Percentiles rank a stretch among this genome's conserved stretches.
Evolutionary conservation across 192 early-diverging fungal genomes (phyloP).

Genomic region (Backusella tarrabulga): DNA sequence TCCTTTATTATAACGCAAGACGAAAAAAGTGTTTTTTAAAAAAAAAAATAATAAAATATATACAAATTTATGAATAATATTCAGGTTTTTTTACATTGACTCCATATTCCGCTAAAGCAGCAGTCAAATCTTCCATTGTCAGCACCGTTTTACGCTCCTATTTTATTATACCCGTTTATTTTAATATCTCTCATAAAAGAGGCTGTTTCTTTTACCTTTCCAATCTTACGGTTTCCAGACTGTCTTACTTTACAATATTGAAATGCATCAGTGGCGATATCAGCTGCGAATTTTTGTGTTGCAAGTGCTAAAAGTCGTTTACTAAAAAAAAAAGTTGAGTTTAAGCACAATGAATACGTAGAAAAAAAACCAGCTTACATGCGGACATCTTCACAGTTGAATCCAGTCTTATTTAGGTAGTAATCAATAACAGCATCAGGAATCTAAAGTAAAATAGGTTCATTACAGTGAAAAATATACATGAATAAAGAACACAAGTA

Average conservation of each 20-base stretch:
- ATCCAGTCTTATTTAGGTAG: slow-evolving; percentile 75
- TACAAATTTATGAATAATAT: slow-evolving; percentile 65
- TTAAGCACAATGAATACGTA: too few species aligned
- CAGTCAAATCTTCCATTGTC: slow-evolving; percentile 90
- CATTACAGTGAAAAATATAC: not conserved
- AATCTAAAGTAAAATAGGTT: slow-evolving; percentile 52
- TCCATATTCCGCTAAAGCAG: slow-evolving; percentile 89
- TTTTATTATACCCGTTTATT: not conserved
- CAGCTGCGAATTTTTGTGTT: slow-evolving; percentile 84
- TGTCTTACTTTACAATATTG: slow-evolving; percentile 80
- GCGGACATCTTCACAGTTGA: slow-evolving; percentile 75
- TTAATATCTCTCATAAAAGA: not conserved
- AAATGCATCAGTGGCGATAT: slow-evolving; percentile 83
- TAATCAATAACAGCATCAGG: slow-evolving; percentile 95
- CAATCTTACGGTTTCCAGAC: slow-evolving; percentile 51
- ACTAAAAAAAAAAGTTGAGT: slow-evolving; percentile 27
- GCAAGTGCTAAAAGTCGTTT: slow-evolving; percentile 79
- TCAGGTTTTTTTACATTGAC: slow-evolving; percentile 96
- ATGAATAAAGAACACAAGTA: not conserved
- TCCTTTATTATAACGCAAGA: too few species aligned
- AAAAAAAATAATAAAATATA: not conserved
- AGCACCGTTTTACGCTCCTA: slow-evolving; percentile 85
- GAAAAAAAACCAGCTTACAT: slow-evolving; percentile 38
- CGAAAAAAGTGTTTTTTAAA: too few species aligned
- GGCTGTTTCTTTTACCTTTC: slow-evolving; percentile 20